Evolutionary conservation across 2,329 filamentous ascomycete species (phyloP).

Genomic region (Byssothecium circinans): DNA sequence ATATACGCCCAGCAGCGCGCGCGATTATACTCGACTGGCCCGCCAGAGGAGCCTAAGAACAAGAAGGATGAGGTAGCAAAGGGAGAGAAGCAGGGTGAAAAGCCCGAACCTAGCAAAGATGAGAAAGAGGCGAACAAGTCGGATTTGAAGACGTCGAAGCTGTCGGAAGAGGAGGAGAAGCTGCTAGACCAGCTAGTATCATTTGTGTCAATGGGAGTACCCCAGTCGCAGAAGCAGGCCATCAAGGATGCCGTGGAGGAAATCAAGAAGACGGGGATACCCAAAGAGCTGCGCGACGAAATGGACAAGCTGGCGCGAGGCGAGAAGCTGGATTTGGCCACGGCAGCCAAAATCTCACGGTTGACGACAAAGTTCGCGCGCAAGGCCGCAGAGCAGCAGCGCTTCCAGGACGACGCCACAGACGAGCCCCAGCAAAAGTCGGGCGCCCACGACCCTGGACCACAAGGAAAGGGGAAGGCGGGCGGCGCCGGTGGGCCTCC

Average conservation of each 20-base stretch:
- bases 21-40: constrained; percentile 47
- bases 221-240: constrained; percentile 61
- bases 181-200: constrained; percentile 60
- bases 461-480: constrained; percentile 37
- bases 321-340: constrained; percentile 54
- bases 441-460: constrained; percentile 49
- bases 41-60: constrained; percentile 36
- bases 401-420: background rate
- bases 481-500: constrained; percentile 5
- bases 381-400: constrained; percentile 47
- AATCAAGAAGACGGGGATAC: constrained; percentile 70
- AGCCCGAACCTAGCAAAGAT: constrained; percentile 42
- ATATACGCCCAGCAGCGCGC: constrained; percentile 48
- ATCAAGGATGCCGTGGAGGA: constrained; percentile 63
- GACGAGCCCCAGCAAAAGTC: constrained; percentile 47
- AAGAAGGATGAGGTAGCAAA: constrained; percentile 31
- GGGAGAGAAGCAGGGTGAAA: constrained; percentile 30
- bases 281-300: constrained; percentile 66
- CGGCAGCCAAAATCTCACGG: constrained; percentile 62
- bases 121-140: constrained; percentile 34
- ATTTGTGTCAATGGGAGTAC: constrained; percentile 61
- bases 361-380: constrained; percentile 60
- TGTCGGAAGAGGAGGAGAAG: constrained; percentile 60
- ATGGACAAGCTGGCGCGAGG: constrained; percentile 58
- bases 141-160: constrained; percentile 46